Percentiles rank a stretch among this genome's conserved stretches.
These are phyloP conservation scores for Mortierella alpina DNA, from an alignment of 192 early-diverging fungal species.

Conservation along the genomic window DNA sequence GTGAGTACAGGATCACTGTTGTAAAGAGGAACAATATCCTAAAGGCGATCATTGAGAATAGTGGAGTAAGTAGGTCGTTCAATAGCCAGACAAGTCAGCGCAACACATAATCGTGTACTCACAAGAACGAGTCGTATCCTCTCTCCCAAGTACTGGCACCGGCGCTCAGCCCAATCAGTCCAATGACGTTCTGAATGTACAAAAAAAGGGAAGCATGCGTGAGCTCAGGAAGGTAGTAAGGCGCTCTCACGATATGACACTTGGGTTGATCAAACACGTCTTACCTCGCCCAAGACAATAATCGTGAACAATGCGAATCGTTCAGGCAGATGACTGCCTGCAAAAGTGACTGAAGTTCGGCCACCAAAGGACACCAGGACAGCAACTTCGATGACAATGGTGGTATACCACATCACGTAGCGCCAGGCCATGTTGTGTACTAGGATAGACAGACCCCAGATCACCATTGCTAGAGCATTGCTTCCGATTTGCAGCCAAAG, in stretches of 20 bases:
- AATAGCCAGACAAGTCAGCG: background rate
- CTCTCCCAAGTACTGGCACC: slow-evolving; percentile 24
- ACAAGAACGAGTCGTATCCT: slow-evolving; percentile 23
- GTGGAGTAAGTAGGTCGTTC: background rate
- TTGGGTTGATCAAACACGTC: background rate
- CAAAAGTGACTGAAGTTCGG: slow-evolving; percentile 58
- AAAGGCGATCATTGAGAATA: background rate
- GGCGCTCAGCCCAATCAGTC: slow-evolving; percentile 23
- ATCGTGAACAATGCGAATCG: slow-evolving; percentile 59
- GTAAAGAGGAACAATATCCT: slow-evolving; percentile 29
- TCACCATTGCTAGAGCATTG: slow-evolving; percentile 55
- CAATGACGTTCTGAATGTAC: slow-evolving; percentile 28
- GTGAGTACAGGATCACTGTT: slow-evolving; percentile 54
- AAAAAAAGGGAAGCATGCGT: background rate
- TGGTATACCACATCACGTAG: slow-evolving; percentile 57
- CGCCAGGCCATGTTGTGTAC: slow-evolving; percentile 43
- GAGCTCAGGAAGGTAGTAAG: background rate
- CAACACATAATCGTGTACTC: background rate
- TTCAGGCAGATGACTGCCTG: slow-evolving; percentile 62
- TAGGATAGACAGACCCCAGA: slow-evolving; percentile 56
- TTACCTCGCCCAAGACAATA: slow-evolving; percentile 58
- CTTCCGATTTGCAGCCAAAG: slow-evolving; percentile 55
- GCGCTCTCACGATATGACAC: too few species aligned
- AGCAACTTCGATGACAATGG: slow-evolving; percentile 51
- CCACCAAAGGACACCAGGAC: slow-evolving; percentile 54